Evolutionary conservation across 2,329 filamentous ascomycete genomes (phyloP), one percentile per base, ranked within the genome.

Genomic region (Didymella sp.): DNA sequence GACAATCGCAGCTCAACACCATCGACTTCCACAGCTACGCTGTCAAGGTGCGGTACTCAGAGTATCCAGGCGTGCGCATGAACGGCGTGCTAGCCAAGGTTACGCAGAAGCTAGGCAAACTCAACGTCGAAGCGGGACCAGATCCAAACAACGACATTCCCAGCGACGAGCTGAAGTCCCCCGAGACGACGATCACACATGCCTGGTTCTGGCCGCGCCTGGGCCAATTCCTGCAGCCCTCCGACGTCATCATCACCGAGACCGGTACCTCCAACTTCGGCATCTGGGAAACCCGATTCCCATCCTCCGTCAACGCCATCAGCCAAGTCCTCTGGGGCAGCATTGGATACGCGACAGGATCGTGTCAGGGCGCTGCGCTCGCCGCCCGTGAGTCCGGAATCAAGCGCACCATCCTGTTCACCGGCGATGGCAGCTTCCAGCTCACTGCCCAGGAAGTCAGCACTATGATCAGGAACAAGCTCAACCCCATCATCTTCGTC

Each of bases 191-290:
- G 38, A 90, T 92, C 71, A 88, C 83, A 9, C 89, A 92, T 73
- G 83, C 83, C 15, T 91, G 85, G 81, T 84, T 96, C 73, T 96
- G 91, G 91, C 89, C 89, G 0, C 85, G 84, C 35, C 80, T 95
- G 15, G 88, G 89, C 33, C 82, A 87, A 60, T 96, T 89, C 81
- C 78, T 96, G 9, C 81, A 84, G 51, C 80, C 87, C 51, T 82
- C 87, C 42, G 92, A 96, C 68, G 85, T 96, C 54, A 81, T 96
- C 51, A 84, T 96, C 47, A 94, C 92, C 0, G 92, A 96, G 75
- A 96, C 92, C 2, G 92, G 92, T 35, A 96, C 92, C 0, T 82
- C 91, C 56, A 94, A 92, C 78, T 94, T 96, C 73, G 92, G 92
- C 53, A 90, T 95, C 68, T 92, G 90, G 86, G 90, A 93, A 56